Conservation (phyloP, 2,329 filamentous ascomycete genomes). For the Shiraia bambusicola region DNA sequence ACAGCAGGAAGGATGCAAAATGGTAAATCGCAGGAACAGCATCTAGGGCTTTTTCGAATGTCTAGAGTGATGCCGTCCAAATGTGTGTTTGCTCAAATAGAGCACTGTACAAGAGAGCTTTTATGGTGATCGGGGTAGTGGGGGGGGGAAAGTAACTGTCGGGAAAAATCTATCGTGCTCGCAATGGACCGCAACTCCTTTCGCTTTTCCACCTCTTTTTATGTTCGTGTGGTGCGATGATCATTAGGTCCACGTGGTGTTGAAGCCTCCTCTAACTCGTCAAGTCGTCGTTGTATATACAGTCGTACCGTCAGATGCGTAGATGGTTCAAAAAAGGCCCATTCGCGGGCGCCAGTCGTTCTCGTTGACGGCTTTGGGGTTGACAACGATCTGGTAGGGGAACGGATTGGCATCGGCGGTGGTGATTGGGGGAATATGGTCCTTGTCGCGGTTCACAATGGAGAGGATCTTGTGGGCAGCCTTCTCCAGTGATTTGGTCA, state of each 20-base stretch:
- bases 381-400: conserved; percentile 88
- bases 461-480: conserved; percentile 88
- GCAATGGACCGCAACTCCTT: neutral
- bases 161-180: conserved; percentile 4
- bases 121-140: conserved; percentile 7
- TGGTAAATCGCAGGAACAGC: conserved; percentile 7
- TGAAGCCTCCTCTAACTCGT: conserved; percentile 21
- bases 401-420: conserved; percentile 91
- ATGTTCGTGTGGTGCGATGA: conserved; percentile 2
- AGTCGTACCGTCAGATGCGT: conserved; percentile 4
- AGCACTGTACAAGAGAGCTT: conserved; percentile 29
- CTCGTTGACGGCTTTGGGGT: conserved; percentile 67
- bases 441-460: conserved; percentile 84
- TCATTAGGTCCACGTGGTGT: conserved; percentile 18
- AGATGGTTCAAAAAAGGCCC: conserved; percentile 48
- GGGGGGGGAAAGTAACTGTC: conserved; percentile 6
- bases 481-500: conserved; percentile 85
- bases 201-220: conserved; percentile 26
- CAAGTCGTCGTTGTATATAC: conserved; percentile 23
- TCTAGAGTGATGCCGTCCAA: conserved; percentile 3
- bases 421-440: conserved; percentile 95
- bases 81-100: conserved; percentile 19
- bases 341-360: conserved; percentile 74
- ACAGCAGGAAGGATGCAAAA: conserved; percentile 15
- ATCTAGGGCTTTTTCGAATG: neutral